Conservation (phyloP, 768 basidiomycete species). For the Naganishia onofrii region DNA sequence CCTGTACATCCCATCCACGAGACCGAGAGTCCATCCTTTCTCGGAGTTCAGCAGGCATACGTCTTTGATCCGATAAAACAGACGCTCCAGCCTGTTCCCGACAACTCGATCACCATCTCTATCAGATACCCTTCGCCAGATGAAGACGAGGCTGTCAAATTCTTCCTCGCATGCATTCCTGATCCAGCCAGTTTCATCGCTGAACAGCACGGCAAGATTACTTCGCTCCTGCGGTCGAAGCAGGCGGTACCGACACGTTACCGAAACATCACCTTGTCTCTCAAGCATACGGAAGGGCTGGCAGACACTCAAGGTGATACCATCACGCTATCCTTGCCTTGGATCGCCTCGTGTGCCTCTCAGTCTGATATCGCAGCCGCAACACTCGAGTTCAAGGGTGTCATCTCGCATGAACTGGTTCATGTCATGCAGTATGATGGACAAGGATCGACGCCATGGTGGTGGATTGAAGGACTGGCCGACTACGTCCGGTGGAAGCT, state of each 20-base stretch:
- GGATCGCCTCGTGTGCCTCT: slow-evolving; percentile 7
- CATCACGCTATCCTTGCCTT: slow-evolving; percentile 23
- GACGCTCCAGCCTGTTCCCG: slow-evolving; percentile 57
- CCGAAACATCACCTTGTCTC: slow-evolving; percentile 6
- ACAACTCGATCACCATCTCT: slow-evolving; percentile 67
- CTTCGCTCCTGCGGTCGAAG: background rate
- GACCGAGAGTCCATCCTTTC: background rate
- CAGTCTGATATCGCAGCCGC: background rate
- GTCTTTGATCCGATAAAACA: slow-evolving; percentile 20
- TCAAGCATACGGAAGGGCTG: slow-evolving; percentile 9
- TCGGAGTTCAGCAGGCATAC: background rate
- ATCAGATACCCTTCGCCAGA: slow-evolving; percentile 59
- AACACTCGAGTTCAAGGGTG: slow-evolving; percentile 25
- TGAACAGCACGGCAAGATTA: background rate
- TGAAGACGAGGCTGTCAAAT: slow-evolving; percentile 55
- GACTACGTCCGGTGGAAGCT: slow-evolving; percentile 18
- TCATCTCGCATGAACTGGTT: slow-evolving; percentile 24
- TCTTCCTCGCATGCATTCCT: slow-evolving; percentile 7
- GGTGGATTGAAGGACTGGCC: slow-evolving; percentile 41
- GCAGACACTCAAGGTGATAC: slow-evolving; percentile 20
- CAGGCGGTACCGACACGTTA: background rate
- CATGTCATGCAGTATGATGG: slow-evolving; percentile 38
- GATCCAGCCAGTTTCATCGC: background rate
- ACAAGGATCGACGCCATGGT: slow-evolving; percentile 25
- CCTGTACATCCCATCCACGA: background rate